Evolutionary conservation across 129 eudicot species (phyloP), one percentile per base, ranked within the genome.

Genomic region (Centaurea solstitialis): DNA sequence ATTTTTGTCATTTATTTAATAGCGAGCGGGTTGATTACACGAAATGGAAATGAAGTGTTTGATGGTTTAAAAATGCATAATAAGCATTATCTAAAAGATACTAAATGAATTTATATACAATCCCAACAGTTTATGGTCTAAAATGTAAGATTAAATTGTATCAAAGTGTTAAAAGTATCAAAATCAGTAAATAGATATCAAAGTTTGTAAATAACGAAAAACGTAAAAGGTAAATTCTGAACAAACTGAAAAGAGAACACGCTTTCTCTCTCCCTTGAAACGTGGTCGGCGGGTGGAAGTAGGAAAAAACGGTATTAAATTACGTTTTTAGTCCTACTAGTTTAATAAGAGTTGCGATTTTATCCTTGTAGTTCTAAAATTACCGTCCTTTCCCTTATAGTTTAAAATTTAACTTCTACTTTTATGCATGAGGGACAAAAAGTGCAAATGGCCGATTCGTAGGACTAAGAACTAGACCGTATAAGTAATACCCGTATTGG

Each of bases 201-300:
- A 7, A 2, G 6, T 18, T 30, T 13, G 17, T 10, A 59, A 45
- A 12, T 2, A 6, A 6, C 8, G 6, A 1, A 83, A 76, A 41
- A 24, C 71, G 15, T 2, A 68, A 68, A 26, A 81, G 85, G 45
- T 24, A 2, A 24, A 22, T 40, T 39, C 12, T 22, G 47, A 12
- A 68, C 68, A 80, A 80, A 0, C 20, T 12, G 6, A 72, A 83
- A 53, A 82, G 20, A 33, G 9, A 7, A 12, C 33, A 81, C 75
- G 74, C 64, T 68, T 68, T 61, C 81, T 70, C 35, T 28, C 68
- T 5, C 50, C 47, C 47, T 43, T 65, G 43, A 64, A 78, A 72
- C 69, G 83, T 47, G 83, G 79, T 37, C 70, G 69, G 68, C 20
- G 72, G 30, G 37, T 33, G 37, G 37, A 67, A 35, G 4, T 3